Conservation (phyloP, 345 rosid genomes). For the Stellera chamaejasme region DNA sequence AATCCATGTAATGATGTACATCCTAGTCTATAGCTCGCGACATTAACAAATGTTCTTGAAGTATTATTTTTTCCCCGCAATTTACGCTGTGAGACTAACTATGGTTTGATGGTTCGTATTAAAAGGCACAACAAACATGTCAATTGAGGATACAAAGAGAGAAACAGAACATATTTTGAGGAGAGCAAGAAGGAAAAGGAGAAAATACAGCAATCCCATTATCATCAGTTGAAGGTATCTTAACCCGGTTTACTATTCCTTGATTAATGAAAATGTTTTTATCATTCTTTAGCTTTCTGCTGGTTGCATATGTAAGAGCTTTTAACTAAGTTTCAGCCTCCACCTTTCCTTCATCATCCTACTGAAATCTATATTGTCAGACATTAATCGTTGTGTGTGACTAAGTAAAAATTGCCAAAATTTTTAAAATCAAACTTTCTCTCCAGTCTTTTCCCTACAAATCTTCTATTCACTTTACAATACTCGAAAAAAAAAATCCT, state of each 20-base stretch:
- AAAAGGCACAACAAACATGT: slow-evolving; percentile 19
- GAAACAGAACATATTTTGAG: slow-evolving; percentile 59
- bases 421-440: too few relatives aligned
- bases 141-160: slow-evolving; percentile 41
- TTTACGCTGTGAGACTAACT: neutral
- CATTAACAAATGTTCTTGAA: slow-evolving; percentile 1
- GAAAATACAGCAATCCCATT: slow-evolving; percentile 48
- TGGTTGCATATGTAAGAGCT: too few relatives aligned
- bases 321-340: neutral
- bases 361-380: neutral
- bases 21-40: too few relatives aligned
- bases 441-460: too few relatives aligned
- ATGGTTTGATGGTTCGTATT: slow-evolving; percentile 5
- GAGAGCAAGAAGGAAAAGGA: slow-evolving; percentile 72
- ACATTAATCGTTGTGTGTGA: neutral
- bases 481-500: too few relatives aligned
- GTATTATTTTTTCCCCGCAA: neutral
- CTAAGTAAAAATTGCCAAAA: neutral
- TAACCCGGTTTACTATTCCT: neutral
- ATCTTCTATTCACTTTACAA: too few relatives aligned
- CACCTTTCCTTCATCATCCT: neutral
- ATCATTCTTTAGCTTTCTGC: neutral
- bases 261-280: neutral
- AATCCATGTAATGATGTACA: neutral
- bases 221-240: slow-evolving; percentile 61